These are phyloP conservation scores for Xylariaceae sp. DNA, from an alignment of 2,329 filamentous ascomycete species.

Conservation along the genomic window DNA sequence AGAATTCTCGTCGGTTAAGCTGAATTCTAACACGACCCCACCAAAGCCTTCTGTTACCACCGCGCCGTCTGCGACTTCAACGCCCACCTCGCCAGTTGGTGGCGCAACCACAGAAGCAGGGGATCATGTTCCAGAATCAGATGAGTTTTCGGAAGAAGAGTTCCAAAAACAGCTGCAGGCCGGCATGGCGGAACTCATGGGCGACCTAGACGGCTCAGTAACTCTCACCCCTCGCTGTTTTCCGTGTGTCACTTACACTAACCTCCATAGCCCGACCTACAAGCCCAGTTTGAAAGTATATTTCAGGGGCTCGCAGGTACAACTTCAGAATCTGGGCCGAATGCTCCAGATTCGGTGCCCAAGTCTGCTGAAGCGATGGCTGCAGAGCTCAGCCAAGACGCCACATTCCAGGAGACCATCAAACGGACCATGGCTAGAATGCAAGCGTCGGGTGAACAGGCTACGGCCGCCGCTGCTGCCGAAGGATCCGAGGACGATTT, in stretches of 20 bases:
- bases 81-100: conserved; percentile 16
- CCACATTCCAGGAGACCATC: conserved; percentile 87
- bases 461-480: conserved; percentile 69
- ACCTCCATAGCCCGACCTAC: conserved; percentile 57
- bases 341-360: conserved; percentile 24
- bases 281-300: conserved; percentile 71
- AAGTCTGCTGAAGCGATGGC: conserved; percentile 23
- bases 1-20: conserved; percentile 69
- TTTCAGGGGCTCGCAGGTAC: conserved; percentile 64
- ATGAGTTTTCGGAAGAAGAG: conserved; percentile 61
- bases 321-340: conserved; percentile 31
- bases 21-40: conserved; percentile 41
- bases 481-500: conserved; percentile 69
- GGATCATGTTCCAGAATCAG: conserved; percentile 28
- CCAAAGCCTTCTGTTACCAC: conserved; percentile 7
- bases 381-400: conserved; percentile 44
- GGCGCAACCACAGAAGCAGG: conserved; percentile 20
- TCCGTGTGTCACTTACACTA: conserved; percentile 1
- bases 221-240: conserved; percentile 17
- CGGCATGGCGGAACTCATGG: conserved; percentile 80
- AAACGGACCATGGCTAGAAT: conserved; percentile 92
- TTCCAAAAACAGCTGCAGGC: conserved; percentile 83
- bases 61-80: conserved; percentile 21
- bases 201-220: conserved; percentile 60
- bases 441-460: conserved; percentile 81